Evolutionary conservation across 2,329 filamentous ascomycete species (phyloP), one percentile per base, ranked within the genome.

Genomic region (Fusarium sp.): DNA sequence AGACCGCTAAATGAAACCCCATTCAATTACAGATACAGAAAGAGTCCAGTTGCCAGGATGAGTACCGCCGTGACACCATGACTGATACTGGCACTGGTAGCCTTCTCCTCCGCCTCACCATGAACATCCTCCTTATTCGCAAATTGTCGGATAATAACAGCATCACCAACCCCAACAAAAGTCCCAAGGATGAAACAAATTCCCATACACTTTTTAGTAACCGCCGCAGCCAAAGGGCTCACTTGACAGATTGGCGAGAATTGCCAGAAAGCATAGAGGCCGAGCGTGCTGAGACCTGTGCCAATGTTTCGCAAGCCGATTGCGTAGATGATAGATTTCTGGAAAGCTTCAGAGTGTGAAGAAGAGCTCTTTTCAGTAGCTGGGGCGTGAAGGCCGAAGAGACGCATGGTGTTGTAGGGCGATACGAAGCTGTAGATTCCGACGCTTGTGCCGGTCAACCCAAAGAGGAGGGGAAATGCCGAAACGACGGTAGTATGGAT

Each of bases 391-490:
- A 69, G 39, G 3, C 66, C 66, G 8, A 67, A 69, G 13, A 43
- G 31, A 16, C 57, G 66, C 10, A 67, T 56, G 18, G 62, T 31
- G n/a, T 63, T 31, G 23, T 41, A 50, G 11, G 66, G 66, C 1
- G 66, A 69, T 2, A 69, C 39, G 31, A 69, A 70, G 43, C 66
- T 68, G 43, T 69, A 70, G 28, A 69, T 63, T 29, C 66, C 66
- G 18, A 69, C 21, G 18, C 66, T 50, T 6, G 59, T 46, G 23
- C 62, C 33, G 0, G 52, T 48, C 16, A 68, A 28, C 35, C 66
- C 48, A n/a, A 69, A 62, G 39, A 70, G 23, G 23, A 67, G 28
- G 21, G 66, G 66, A 18, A 70, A 15, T 8, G 43, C 56, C 9
- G 66, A 62, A 15, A 52, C 37, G 6, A 63, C 23, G 13, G 66